These are phyloP conservation scores for Chlamydomonas asymmetrica DNA, from an alignment of 139 green algal species.

Conservation along the genomic window DNA sequence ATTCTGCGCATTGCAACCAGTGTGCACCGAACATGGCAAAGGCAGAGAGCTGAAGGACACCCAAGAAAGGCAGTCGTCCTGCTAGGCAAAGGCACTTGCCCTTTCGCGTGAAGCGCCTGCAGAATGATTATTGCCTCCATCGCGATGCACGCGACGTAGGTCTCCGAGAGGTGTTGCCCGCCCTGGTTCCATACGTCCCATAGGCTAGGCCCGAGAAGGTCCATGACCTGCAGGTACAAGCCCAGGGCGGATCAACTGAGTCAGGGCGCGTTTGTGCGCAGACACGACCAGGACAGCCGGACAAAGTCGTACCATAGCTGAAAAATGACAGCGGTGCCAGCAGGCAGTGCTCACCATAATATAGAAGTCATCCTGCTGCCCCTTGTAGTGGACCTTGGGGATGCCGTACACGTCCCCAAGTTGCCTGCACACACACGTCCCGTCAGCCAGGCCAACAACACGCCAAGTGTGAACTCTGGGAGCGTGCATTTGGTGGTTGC, in stretches of 20 bases:
- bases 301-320: too few relatives aligned
- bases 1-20: too few relatives aligned
- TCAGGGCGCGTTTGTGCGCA: too few relatives aligned
- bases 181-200: slow-evolving; percentile 99
- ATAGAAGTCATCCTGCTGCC: slow-evolving; percentile 97
- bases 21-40: too few relatives aligned
- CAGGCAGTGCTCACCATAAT: slow-evolving; percentile 96
- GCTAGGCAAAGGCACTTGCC: too few relatives aligned
- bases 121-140: slow-evolving; percentile 97
- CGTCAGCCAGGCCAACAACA: too few relatives aligned
- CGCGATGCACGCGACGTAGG: slow-evolving; percentile 99
- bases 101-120: slow-evolving; percentile 86
- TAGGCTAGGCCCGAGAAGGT: slow-evolving; percentile 95
- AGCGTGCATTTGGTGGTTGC: too few relatives aligned
- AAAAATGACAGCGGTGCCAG: too few relatives aligned
- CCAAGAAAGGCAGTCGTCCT: too few relatives aligned
- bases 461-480: too few relatives aligned
- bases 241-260: neutral
- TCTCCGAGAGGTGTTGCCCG: slow-evolving; percentile 82
- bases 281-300: too few relatives aligned
- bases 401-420: slow-evolving; percentile 86
- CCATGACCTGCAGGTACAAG: slow-evolving; percentile 88
- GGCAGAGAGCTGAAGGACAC: too few relatives aligned
- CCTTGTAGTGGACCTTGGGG: slow-evolving; percentile 97
- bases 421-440: slow-evolving; percentile 61